Base-by-base conservation (phyloP, 371 early-diverging fungal genomes). In the Fennellomyces sp. region DNA sequence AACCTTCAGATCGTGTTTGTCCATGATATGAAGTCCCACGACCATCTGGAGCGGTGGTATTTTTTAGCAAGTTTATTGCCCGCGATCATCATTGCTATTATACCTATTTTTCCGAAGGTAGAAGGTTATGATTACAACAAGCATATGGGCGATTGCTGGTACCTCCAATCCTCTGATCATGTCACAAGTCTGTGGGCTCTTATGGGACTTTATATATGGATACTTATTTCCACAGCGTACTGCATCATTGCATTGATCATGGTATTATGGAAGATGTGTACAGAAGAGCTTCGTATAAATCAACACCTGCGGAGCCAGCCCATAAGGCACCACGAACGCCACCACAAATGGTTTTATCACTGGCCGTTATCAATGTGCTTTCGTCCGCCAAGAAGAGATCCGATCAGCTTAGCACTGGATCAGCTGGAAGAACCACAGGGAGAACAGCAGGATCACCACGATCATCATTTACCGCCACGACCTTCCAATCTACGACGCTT, bases 1-100 rank as follows among this genome's bases (percentile, higher is more conserved):
- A 66, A 66, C 41, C 41, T 66, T 3, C 58, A 56, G 15, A 21
- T 61, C 15, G 25, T 58, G 0, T 61, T 66, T 28, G 61, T 57
- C 26, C 53, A 61, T 36, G 28, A 27, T 13, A 29, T 45, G 30
- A 52, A 19, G 5, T 3, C 36, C 17, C 13, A 53, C 17, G 10
- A 26, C 8, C 15, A 63, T 19, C n/a, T 58, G 39, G 66, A 61
- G 54, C 10, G 19, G 1, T 23, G 12, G 19, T 66, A 66, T 33
- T 10, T 60, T 2, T 2, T 52, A 2, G 38, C 28, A 15, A 56
- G 47, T 23, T 19, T 56, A n/a, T 1, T 42, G 0, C 4, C 56
- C 26, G 12, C 65, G 0, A 38, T 52, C 25, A 56, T 60, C 23
- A 38, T 56, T 15, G 60, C 56, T 11, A 23, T 56, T 8, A 42